These are phyloP conservation scores for Aureobasidium sp. DNA, from an alignment of 2,329 filamentous ascomycete genomes.

Conservation along the genomic window DNA sequence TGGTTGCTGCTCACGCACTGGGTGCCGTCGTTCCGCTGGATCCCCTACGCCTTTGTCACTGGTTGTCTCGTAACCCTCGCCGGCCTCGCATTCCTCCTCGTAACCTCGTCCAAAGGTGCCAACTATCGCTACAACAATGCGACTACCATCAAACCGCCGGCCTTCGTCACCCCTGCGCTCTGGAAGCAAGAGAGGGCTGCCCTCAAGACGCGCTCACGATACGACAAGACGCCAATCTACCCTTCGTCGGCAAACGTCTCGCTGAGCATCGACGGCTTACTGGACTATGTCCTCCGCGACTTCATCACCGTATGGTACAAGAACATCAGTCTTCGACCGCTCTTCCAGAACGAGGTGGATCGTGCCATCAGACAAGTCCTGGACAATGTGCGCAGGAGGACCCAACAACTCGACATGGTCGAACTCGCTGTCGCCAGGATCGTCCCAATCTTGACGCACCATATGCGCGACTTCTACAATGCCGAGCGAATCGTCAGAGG, in stretches of 20 bases:
- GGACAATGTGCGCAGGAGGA: conserved; percentile 59
- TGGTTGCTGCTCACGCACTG: conserved; percentile 83
- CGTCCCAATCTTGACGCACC: conserved; percentile 78
- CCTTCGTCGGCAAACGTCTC: conserved; percentile 70
- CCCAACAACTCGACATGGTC: conserved; percentile 71
- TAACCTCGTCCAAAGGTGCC: conserved; percentile 53
- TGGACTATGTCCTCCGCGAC: conserved; percentile 69
- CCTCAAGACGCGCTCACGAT: conserved; percentile 57
- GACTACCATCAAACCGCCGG: conserved; percentile 28
- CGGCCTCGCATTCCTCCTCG: conserved; percentile 49
- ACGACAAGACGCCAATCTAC: conserved; percentile 63
- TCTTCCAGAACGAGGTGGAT: conserved; percentile 83
- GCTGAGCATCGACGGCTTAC: conserved; percentile 66
- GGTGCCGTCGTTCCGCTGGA: conserved; percentile 73
- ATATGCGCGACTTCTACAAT: conserved; percentile 84
- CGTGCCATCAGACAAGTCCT: conserved; percentile 66
- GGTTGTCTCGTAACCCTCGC: conserved; percentile 53
- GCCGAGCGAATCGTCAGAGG: conserved; percentile 83
- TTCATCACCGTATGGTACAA: conserved; percentile 86
- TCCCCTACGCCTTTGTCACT: conserved; percentile 71
- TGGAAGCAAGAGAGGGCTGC: conserved; percentile 66
- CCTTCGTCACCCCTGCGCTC: conserved; percentile 26
- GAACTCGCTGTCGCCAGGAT: conserved; percentile 74
- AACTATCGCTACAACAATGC: conserved; percentile 48
- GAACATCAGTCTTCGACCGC: conserved; percentile 70